phyloP scores from a whole-genome alignment of 108 stramenopile genomes.

The Cyclostephanos tholiformis region DNA sequence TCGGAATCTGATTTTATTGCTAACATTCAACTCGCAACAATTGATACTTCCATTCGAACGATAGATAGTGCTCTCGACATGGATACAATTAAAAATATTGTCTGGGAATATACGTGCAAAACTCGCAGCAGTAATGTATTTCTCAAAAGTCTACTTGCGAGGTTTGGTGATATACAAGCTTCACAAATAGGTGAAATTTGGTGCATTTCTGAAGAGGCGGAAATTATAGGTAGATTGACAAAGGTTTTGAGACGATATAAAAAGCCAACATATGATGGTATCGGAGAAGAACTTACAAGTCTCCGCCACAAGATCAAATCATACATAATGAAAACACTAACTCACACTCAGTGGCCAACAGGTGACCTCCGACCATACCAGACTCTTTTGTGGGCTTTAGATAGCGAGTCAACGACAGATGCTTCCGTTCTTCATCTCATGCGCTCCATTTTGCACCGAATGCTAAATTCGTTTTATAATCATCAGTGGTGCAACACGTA shows the following conservation, averaged over 20 bases:
- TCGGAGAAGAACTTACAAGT: slow-evolving; percentile 26
- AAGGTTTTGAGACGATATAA: slow-evolving; percentile 31
- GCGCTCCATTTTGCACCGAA: slow-evolving; percentile 57
- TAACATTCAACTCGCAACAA: slow-evolving; percentile 42
- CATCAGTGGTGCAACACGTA: slow-evolving; percentile 73
- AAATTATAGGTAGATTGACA: slow-evolving; percentile 50
- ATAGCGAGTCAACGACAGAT: slow-evolving; percentile 42
- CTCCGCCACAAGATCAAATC: slow-evolving; percentile 26
- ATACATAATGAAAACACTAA: slow-evolving; percentile 46
- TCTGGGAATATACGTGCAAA: slow-evolving; percentile 17
- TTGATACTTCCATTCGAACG: slow-evolving; percentile 65
- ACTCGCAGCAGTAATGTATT: slow-evolving; percentile 31
- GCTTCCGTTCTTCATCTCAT: slow-evolving; percentile 34
- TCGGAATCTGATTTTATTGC: slow-evolving; percentile 29
- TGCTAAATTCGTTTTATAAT: slow-evolving; percentile 48
- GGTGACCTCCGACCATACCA: slow-evolving; percentile 84
- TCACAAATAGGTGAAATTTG: slow-evolving; percentile 71
- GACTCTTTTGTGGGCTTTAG: slow-evolving; percentile 83
- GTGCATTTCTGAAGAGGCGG: slow-evolving; percentile 59
- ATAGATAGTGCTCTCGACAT: slow-evolving; percentile 66
- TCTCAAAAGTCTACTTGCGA: slow-evolving; percentile 34
- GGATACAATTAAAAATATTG: slow-evolving; percentile 54
- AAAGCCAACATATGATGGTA: neutral
- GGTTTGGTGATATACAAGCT: slow-evolving; percentile 64
- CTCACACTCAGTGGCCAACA: slow-evolving; percentile 54